Evolutionary conservation across 73 alveolate genomes (phyloP), one percentile per base, ranked within the genome.

Genomic region (Symbiodinium pilosum): DNA sequence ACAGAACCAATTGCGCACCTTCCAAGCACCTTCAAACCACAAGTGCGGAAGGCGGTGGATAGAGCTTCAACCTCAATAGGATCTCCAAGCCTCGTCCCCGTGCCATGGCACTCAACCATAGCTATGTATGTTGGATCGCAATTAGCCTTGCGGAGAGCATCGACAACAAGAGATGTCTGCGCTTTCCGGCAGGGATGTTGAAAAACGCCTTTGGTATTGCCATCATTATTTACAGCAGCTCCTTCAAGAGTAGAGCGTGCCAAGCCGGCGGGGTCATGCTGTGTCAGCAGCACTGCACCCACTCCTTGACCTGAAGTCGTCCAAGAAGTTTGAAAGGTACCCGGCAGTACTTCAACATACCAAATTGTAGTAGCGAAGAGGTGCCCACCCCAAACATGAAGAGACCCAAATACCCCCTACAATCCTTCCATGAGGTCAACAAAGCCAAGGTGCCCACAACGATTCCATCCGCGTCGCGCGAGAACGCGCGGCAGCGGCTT

Each of bases 91-190:
- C 41, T 21, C 5, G 93, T 86, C 18, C 93, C 93, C 3, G 93
- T 86, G 7, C 93, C 93, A 38, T 86, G 93, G 54, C 84, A 43
- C 83, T 86, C 93, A 34, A 86, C 21, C 83, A 20, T n/a, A 39
- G 30, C 32, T 24, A 86, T 34, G 5, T 44, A 42, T 32, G 1
- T 0, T 18, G 93, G 81, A 14, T 32, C 16, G 39, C 30, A 43
- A 18, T 32, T 40, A 4, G 84, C 83, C 4, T 8, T 21, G 38
- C 30, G 36, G 36, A 44, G 52, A 11, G 83, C 54, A 30, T 24
- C 75, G 6, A 44, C 75, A 34, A 84, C 11, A 30, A 42, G n/a
- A 28, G 20, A 21, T 1, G 47, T 2, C 32, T 84, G 93, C 4
- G 93, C 71, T 8, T 21, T 26, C 39, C 12, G 40, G 24, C 41